These are phyloP conservation scores for Diaporthe destruens DNA, from an alignment of 2,329 filamentous ascomycete genomes.

Conservation along the genomic window DNA sequence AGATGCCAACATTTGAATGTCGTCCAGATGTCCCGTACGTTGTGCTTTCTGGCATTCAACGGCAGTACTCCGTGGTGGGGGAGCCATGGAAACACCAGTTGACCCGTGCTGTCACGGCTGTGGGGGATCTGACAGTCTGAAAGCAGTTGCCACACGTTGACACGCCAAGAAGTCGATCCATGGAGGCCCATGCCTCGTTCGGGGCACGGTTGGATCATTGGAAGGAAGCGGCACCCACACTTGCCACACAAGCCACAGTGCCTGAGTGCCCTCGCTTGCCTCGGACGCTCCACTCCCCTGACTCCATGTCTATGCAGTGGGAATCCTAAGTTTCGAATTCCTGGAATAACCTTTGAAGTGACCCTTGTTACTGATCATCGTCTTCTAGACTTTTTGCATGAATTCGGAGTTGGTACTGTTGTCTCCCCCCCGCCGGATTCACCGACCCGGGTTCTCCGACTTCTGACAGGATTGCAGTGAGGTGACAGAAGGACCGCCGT, in stretches of 20 bases:
- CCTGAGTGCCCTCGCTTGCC: too few relatives aligned
- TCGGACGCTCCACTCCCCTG: too few relatives aligned
- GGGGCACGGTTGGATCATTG: not conserved
- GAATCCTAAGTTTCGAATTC: not conserved
- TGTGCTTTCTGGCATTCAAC: slow-evolving; percentile 2
- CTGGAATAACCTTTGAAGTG: not conserved
- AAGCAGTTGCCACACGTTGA: too few relatives aligned
- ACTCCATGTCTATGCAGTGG: too few relatives aligned
- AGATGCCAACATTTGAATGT: slow-evolving; percentile 23
- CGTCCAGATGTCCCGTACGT: slow-evolving; percentile 16
- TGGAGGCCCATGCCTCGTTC: not conserved
- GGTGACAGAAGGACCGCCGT: not conserved
- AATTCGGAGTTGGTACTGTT: not conserved
- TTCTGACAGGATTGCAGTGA: not conserved
- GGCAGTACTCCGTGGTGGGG: not conserved
- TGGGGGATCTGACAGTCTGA: too few relatives aligned
- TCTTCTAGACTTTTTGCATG: not conserved
- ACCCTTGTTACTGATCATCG: not conserved
- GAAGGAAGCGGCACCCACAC: not conserved
- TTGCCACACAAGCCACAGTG: too few relatives aligned
- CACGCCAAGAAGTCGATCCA: not conserved
- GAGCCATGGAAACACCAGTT: not conserved
- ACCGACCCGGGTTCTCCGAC: slow-evolving; percentile 2
- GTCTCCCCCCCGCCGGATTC: too few relatives aligned
- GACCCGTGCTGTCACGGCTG: too few relatives aligned